These are phyloP conservation scores for Sporisorium graminicola DNA, from an alignment of 1,284 basidiomycete genomes.

Conservation along the genomic window DNA sequence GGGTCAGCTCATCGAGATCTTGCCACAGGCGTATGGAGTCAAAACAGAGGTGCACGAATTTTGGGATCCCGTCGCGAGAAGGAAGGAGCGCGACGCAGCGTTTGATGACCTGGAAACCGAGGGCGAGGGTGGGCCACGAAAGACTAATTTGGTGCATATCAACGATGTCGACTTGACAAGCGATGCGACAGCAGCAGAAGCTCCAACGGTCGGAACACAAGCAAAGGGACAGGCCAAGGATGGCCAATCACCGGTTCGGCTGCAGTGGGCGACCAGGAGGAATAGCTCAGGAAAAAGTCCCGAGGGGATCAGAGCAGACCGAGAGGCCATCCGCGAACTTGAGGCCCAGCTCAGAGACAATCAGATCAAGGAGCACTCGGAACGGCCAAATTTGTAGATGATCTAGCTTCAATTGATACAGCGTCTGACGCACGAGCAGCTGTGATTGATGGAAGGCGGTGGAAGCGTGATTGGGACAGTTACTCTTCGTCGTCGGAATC, in stretches of 20 bases:
- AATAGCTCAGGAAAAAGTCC: constrained; percentile 44
- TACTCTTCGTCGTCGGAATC: constrained; percentile 45
- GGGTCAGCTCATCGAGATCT: constrained; percentile 67
- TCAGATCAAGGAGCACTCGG: constrained; percentile 32
- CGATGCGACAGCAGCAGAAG: constrained; percentile 11
- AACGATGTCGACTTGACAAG: constrained; percentile 27
- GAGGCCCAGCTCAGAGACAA: constrained; percentile 35
- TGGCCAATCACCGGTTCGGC: constrained; percentile 6
- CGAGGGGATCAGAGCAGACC: constrained; percentile 45
- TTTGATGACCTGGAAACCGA: constrained; percentile 48
- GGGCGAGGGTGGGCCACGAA: constrained; percentile 1
- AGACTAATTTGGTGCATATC: constrained; percentile 30
- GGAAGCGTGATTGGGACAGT: neutral
- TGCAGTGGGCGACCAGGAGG: constrained; percentile 38
- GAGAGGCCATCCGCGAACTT: constrained; percentile 40
- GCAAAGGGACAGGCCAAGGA: neutral
- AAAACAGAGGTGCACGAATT: constrained; percentile 63
- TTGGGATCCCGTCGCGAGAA: constrained; percentile 63
- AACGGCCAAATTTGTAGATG: constrained; percentile 17
- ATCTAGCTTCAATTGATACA: neutral
- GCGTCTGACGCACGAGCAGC: neutral
- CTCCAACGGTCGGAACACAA: neutral
- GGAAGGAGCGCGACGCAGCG: constrained; percentile 59
- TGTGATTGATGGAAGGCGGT: neutral
- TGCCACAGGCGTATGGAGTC: constrained; percentile 67